These are phyloP conservation scores for Leccinellum rugosiceps DNA, from an alignment of 768 basidiomycete genomes.

Conservation along the genomic window DNA sequence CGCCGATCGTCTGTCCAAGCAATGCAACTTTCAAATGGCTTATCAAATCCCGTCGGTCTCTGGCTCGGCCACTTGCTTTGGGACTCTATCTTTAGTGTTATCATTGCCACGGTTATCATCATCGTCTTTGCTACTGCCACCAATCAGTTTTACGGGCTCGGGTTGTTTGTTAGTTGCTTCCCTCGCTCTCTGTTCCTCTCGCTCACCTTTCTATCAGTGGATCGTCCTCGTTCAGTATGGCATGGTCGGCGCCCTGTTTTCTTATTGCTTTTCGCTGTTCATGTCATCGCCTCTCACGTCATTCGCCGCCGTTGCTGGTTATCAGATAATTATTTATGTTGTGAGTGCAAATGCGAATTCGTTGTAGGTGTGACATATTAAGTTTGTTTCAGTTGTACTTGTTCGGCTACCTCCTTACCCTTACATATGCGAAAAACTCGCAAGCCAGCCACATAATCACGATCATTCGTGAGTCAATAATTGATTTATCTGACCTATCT, in stretches of 20 bases:
- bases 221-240: conserved; percentile 68
- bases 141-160: conserved; percentile 66
- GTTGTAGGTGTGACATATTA: neutral
- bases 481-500: neutral
- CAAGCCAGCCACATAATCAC: conserved; percentile 53
- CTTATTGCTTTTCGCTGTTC: conserved; percentile 62
- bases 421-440: conserved; percentile 68
- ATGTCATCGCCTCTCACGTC: conserved; percentile 66
- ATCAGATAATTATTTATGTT: conserved; percentile 68
- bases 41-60: conserved; percentile 64
- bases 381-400: conserved; percentile 50
- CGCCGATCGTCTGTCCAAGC: conserved; percentile 67
- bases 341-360: conserved; percentile 39
- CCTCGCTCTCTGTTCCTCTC: neutral
- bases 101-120: conserved; percentile 61
- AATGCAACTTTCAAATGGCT: conserved; percentile 78
- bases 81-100: conserved; percentile 57
- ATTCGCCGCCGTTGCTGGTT: conserved; percentile 70
- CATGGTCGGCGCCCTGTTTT: conserved; percentile 61
- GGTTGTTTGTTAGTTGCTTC: conserved; percentile 50
- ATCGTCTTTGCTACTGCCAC: conserved; percentile 57
- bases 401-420: conserved; percentile 62
- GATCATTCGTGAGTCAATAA: conserved; percentile 45
- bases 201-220: conserved; percentile 47
- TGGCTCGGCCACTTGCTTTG: conserved; percentile 81